Evolutionary conservation across 805 yeast genomes (phyloP), one percentile per base, ranked within the genome.

Genomic region (Candida nitratophila): DNA sequence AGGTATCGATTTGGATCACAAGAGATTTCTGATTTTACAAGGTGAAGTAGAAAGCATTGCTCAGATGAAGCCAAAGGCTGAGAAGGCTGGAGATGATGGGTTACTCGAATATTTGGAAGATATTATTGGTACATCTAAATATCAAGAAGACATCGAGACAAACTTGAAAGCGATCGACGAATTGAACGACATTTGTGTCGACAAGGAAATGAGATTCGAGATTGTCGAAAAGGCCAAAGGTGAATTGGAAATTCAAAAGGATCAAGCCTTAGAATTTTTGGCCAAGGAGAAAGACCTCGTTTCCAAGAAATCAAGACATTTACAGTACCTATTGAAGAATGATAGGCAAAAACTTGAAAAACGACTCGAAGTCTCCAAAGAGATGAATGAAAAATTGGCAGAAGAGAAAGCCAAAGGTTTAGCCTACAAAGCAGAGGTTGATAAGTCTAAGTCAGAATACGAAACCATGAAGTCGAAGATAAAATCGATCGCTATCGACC

Each of bases 21-120:
- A 93, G 59, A 73, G 99, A 53, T 93, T 93, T 55, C 72, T 93
- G 53, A 95, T 93, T 58, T 69, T 93, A 38, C 99, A 93, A 65
- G 99, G 99, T 60, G 99, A 93, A 61, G 99, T 93, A 37, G 99
- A 93, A 66, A 83, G 90, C 51, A 93, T 93, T 57, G 97, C 99
- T 0, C 97, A 93, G 61, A 95, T 93, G 99, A 91, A 91, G 59
- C 86, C 99, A 11, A 93, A 91, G 57, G 98, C 97, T 0, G 97
- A 93, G 56, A 77, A 72, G 41, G 96, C 87, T 43, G 79, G 79
- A 50, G 98, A 91, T 54, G 98, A 93, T 59, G 99, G 99, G 0
- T 69, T 93, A 24, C 65, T 93, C 34, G 99, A 95, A 57, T 93
- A 93, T 59, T 66, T 93, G 47, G 99, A 93, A 59, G 99, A 95